Conservation (phyloP, 2,329 filamentous ascomycete species). For the Neurospora sp. region DNA sequence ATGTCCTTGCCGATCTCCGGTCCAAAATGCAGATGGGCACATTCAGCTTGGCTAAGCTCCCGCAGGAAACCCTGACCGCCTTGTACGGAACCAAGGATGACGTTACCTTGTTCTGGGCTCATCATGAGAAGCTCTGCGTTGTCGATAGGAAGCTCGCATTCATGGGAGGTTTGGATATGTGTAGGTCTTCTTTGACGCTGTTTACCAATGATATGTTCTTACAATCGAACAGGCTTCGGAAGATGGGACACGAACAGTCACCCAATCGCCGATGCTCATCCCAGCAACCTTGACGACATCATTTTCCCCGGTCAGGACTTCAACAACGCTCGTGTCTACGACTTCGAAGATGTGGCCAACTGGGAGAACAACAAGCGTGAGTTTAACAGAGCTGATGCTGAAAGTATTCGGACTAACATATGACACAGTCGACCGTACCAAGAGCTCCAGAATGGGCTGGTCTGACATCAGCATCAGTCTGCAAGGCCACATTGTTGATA, state of each 20-base stretch:
- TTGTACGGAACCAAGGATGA: conserved; percentile 76
- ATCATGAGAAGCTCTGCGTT: conserved; percentile 84
- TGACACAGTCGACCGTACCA: conserved; percentile 58
- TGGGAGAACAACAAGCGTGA: conserved; percentile 74
- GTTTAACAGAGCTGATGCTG: conserved; percentile 8
- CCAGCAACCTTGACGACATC: conserved; percentile 62
- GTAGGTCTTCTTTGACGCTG: conserved; percentile 25
- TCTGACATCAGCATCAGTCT: conserved; percentile 75
- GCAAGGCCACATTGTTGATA: conserved; percentile 63
- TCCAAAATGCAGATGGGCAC: conserved; percentile 44
- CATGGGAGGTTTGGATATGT: conserved; percentile 86
- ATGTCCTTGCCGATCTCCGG: conserved; percentile 57
- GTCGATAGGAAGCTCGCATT: conserved; percentile 73
- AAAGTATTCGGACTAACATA: conserved; percentile 1
- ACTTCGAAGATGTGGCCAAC: conserved; percentile 67
- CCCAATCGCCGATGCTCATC: conserved; percentile 75
- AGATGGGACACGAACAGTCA: conserved; percentile 85
- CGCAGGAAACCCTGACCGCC: conserved; percentile 63
- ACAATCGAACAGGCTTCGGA: conserved; percentile 52
- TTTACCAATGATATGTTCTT: conserved; percentile 9
- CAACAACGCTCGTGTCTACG: conserved; percentile 79
- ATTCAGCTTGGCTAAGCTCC: conserved; percentile 53
- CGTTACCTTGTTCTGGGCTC: conserved; percentile 82
- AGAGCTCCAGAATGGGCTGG: conserved; percentile 85
- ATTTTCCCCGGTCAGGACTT: conserved; percentile 87